Evolutionary conservation across 2,329 filamentous ascomycete genomes (phyloP).

Genomic region (Fusarium virguliforme): DNA sequence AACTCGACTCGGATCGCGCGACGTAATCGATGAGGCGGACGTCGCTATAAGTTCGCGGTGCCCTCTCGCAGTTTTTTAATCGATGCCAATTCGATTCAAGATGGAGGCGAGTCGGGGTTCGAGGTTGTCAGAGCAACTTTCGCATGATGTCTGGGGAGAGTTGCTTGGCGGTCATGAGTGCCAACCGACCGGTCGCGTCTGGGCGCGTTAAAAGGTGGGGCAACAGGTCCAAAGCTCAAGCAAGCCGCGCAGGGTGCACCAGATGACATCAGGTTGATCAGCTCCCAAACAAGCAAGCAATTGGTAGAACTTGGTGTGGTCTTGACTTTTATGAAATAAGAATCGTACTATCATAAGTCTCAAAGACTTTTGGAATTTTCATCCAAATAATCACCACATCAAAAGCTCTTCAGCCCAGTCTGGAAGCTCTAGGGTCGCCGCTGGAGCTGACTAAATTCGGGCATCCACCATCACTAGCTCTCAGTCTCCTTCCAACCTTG

Average conservation of each 20-base stretch:
- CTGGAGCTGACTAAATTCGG: conserved; percentile 30
- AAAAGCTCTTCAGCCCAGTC: neutral
- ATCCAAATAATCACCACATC: neutral
- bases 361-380: neutral
- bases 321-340: neutral
- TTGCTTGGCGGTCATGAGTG: conserved; percentile 16
- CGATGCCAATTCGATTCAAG: neutral
- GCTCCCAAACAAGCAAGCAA: conserved; percentile 1
- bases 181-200: conserved; percentile 9
- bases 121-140: neutral
- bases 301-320: neutral
- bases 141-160: neutral
- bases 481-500: conserved; percentile 11
- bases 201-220: conserved; percentile 31
- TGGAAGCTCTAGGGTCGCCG: conserved; percentile 7
- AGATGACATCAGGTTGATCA: conserved; percentile 30
- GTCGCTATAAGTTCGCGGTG: neutral
- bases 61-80: neutral
- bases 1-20: neutral
- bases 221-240: conserved; percentile 29
- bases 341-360: neutral
- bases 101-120: neutral
- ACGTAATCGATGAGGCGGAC: neutral
- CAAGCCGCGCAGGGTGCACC: conserved; percentile 4
- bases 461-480: conserved; percentile 14